Evolutionary conservation across 2,329 filamentous ascomycete genomes (phyloP).

Genomic region (Pseudogymnoascus sp.): DNA sequence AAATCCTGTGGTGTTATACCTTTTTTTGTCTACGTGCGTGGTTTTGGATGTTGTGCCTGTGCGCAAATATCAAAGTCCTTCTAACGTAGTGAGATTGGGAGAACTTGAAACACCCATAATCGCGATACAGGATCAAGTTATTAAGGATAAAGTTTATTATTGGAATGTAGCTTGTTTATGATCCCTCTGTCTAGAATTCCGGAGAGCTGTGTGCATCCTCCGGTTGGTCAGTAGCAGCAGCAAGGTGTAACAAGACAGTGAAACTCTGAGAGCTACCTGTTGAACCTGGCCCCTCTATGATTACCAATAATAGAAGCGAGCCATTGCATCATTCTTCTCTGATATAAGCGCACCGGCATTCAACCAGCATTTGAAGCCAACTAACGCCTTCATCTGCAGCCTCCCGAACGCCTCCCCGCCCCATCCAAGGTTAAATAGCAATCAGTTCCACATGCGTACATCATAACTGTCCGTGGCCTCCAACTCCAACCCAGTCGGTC

Average conservation of each 20-base stretch:
- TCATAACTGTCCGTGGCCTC: background rate
- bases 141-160: background rate
- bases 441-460: background rate
- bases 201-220: background rate
- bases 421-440: background rate
- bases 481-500: background rate
- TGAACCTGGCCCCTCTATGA: background rate
- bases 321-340: background rate
- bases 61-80: background rate
- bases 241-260: background rate
- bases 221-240: background rate
- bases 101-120: background rate
- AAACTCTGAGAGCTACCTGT: background rate
- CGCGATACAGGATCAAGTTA: background rate
- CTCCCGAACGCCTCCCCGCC: background rate
- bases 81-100: background rate
- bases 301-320: background rate
- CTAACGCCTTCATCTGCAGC: background rate
- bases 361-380: background rate
- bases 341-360: background rate
- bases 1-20: background rate
- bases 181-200: background rate
- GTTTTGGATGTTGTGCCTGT: background rate
- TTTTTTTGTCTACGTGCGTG: background rate
- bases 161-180: background rate